Conservation (phyloP, 1,284 basidiomycete genomes). For the Fomitopsis pinicola region DNA sequence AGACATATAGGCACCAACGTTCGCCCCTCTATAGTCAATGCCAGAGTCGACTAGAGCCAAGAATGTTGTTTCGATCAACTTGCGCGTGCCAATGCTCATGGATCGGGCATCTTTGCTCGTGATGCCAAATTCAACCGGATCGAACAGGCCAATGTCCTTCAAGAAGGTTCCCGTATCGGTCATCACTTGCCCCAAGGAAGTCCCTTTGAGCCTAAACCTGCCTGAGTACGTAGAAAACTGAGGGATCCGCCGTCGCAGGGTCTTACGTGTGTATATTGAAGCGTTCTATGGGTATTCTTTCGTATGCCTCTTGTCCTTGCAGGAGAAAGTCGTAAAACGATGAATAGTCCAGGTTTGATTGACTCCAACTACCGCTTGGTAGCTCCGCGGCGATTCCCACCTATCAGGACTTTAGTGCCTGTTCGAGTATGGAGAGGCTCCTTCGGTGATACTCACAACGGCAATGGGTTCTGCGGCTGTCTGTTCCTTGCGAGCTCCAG, state of each 20-base stretch:
- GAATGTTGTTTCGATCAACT: constrained; percentile 35
- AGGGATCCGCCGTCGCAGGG: not conserved
- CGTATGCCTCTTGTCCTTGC: constrained; percentile 29
- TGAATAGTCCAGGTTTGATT: constrained; percentile 30
- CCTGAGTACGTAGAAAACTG: not conserved
- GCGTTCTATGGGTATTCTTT: constrained; percentile 28
- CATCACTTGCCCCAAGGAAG: constrained; percentile 21
- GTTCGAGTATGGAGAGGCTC: too few species aligned
- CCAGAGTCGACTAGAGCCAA: constrained; percentile 37
- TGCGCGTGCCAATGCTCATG: constrained; percentile 35
- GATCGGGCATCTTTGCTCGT: constrained; percentile 27
- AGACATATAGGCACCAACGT: constrained; percentile 35
- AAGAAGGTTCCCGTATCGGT: constrained; percentile 33
- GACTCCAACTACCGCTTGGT: constrained; percentile 25
- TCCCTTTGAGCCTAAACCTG: constrained; percentile 9
- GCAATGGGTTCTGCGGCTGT: too few species aligned
- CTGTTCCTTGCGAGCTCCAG: too few species aligned
- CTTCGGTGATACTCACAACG: too few species aligned
- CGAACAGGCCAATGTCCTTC: constrained; percentile 34
- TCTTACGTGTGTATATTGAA: constrained; percentile 31
- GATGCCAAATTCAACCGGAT: constrained; percentile 38
- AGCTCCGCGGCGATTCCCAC: constrained; percentile 36
- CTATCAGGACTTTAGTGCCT: constrained; percentile 12
- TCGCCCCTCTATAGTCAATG: constrained; percentile 33
- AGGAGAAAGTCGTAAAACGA: constrained; percentile 34